Evolutionary conservation across 1,284 basidiomycete genomes (phyloP).

Genomic region (Irpex rosettiformis): DNA sequence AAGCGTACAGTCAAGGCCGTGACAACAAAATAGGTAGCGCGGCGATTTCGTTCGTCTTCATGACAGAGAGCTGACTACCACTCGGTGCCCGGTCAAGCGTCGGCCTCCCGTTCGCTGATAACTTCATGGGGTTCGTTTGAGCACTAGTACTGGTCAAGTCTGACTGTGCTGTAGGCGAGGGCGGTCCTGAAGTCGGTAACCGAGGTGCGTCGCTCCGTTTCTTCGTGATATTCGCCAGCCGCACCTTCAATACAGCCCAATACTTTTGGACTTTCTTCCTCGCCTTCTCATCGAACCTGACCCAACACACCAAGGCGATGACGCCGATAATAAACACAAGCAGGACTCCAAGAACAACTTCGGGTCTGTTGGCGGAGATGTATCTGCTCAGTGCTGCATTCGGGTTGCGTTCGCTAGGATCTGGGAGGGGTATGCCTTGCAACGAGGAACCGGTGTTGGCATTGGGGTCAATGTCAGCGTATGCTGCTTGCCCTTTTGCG

Average conservation of each 20-base stretch:
- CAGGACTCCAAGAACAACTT: conserved; percentile 29
- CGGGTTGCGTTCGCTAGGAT: conserved; percentile 9
- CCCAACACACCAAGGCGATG: conserved; percentile 26
- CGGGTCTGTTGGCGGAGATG: conserved; percentile 12
- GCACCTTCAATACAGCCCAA: not conserved
- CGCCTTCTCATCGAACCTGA: conserved; percentile 27
- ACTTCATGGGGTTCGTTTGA: conserved; percentile 1
- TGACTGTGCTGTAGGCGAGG: not conserved
- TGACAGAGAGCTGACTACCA: not conserved
- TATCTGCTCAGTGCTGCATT: conserved; percentile 6
- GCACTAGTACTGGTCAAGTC: not conserved
- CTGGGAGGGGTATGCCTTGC: not conserved
- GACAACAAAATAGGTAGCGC: not conserved
- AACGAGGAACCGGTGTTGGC: not conserved
- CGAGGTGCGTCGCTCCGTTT: not conserved
- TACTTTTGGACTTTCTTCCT: conserved; percentile 18
- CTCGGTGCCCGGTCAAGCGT: not conserved
- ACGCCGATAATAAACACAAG: conserved; percentile 26
- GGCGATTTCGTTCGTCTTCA: not conserved
- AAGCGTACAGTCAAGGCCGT: not conserved
- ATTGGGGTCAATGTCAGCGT: not conserved
- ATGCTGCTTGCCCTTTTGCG: conserved; percentile 19
- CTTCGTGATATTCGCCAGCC: not conserved
- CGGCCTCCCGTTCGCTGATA: not conserved
- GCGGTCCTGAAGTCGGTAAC: not conserved